Percentiles rank a stretch among this genome's conserved stretches.
Conservation (phyloP, 306 rosid species). For the Pueraria montana region DNA sequence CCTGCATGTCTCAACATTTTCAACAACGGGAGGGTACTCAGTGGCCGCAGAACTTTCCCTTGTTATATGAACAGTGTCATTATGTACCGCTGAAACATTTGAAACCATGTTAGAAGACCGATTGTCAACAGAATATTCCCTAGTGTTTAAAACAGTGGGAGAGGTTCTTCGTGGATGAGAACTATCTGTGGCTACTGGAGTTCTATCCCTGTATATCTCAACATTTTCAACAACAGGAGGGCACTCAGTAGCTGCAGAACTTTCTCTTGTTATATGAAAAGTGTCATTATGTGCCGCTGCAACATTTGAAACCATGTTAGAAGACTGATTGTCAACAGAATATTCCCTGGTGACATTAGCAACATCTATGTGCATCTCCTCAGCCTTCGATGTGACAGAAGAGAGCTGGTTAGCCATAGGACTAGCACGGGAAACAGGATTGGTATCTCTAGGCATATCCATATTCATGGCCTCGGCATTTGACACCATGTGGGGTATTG, state of each 20-base stretch:
- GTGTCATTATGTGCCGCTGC: constrained; percentile 40
- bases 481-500: constrained; percentile 46
- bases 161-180: constrained; percentile 42
- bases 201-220: constrained; percentile 41
- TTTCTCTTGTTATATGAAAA: constrained; percentile 29
- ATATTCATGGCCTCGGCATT: constrained; percentile 52
- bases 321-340: constrained; percentile 48
- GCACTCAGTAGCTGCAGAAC: constrained; percentile 7
- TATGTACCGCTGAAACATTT: constrained; percentile 43
- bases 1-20: constrained; percentile 43
- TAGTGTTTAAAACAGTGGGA: constrained; percentile 40
- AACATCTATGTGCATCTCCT: constrained; percentile 54
- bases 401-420: constrained; percentile 47
- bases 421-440: constrained; percentile 37
- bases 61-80: constrained; percentile 30
- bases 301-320: constrained; percentile 48
- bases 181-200: constrained; percentile 29
- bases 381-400: constrained; percentile 45
- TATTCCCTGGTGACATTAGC: constrained; percentile 41
- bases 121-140: constrained; percentile 49
- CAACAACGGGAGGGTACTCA: constrained; percentile 43
- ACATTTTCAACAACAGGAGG: constrained; percentile 48
- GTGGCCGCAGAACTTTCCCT: constrained; percentile 26
- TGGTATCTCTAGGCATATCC: constrained; percentile 45
- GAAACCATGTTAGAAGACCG: constrained; percentile 49